Base-by-base conservation (phyloP, 2,329 filamentous ascomycete genomes). In the Trichoderma koningiopsis region DNA sequence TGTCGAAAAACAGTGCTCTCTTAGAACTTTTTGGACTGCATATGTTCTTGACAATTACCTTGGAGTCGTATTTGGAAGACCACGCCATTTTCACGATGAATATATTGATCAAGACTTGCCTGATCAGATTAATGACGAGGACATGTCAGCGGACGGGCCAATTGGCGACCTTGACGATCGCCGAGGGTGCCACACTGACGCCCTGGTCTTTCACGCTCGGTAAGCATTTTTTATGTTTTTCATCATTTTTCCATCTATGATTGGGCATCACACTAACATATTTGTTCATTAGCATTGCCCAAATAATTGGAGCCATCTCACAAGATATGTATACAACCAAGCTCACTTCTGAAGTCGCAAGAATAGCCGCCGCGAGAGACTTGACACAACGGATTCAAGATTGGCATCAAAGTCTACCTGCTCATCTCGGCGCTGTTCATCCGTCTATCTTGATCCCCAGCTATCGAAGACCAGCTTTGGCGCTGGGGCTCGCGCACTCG, bases 1-100 rank as follows among this genome's bases (percentile, higher is more conserved):
- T 57, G 80, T 85, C 10, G 76, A 81, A 3, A 76, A 77, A 0
- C 86, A 90, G 70, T 85, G 86, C 53, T 82, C 85, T 0, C 86
- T 86, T 68, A 80, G 88, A 8, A 83, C 85, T 0, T 89, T 91
- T 62, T 90, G 88, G 88, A 84, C 84, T 3, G 84, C 86, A 0
- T 91, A 90, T 73, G 86, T 85, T 0, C 77, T 90, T 1, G 88
- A 91, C 72, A 87, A 87, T 49, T 90, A 90, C 68, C 78, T 91
- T 1, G 86, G 87, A 29, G 86, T 89, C n/a, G 86, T 89, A 22
- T 84, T 90, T 35, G 88, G 88, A 0, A 81, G 88, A 6, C 88
- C 88, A 0, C 77, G 86, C 8, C 82, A 88, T 16, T 86, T 89
- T 31, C 87, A 88, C 60, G 88, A 90, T 56, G 86, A 89, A 40